Conservation (phyloP, 345 rosid species). For the Salix viminalis region DNA sequence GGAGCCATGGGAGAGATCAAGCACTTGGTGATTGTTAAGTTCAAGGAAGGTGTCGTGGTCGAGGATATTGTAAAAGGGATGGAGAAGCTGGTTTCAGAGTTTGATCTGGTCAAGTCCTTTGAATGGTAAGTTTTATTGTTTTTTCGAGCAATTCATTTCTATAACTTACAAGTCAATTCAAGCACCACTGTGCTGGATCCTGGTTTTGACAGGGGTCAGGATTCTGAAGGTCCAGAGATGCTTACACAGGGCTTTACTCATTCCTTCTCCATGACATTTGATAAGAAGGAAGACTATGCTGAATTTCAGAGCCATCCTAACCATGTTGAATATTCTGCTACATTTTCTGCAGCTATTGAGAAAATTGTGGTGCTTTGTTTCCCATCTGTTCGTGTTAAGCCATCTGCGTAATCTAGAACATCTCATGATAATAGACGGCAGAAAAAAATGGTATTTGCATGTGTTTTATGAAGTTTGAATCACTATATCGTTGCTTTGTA, state of each 20-base stretch:
- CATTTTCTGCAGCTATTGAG: slow-evolving; percentile 70
- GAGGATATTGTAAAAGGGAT: slow-evolving; percentile 76
- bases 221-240: slow-evolving; percentile 75
- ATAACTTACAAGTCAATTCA: background rate
- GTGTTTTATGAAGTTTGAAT: background rate
- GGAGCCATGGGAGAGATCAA: slow-evolving; percentile 57
- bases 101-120: slow-evolving; percentile 77
- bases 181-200: background rate
- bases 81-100: slow-evolving; percentile 67
- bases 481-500: background rate
- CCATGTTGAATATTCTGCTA: slow-evolving; percentile 69
- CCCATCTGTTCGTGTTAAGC: slow-evolving; percentile 47
- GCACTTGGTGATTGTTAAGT: slow-evolving; percentile 84
- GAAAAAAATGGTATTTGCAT: background rate
- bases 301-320: slow-evolving; percentile 63
- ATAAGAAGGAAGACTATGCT: slow-evolving; percentile 62
- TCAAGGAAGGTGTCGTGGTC: slow-evolving; percentile 58
- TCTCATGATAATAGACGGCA: background rate
- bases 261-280: slow-evolving; percentile 73
- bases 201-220: slow-evolving; percentile 60
- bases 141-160: background rate
- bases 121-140: slow-evolving; percentile 49
- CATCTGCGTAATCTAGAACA: slow-evolving; percentile 17
- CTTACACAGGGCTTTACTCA: slow-evolving; percentile 92
- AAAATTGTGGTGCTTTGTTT: slow-evolving; percentile 74